phyloP scores from a whole-genome alignment of 1,284 basidiomycete species.

The Uromyces viciae-fabae region DNA sequence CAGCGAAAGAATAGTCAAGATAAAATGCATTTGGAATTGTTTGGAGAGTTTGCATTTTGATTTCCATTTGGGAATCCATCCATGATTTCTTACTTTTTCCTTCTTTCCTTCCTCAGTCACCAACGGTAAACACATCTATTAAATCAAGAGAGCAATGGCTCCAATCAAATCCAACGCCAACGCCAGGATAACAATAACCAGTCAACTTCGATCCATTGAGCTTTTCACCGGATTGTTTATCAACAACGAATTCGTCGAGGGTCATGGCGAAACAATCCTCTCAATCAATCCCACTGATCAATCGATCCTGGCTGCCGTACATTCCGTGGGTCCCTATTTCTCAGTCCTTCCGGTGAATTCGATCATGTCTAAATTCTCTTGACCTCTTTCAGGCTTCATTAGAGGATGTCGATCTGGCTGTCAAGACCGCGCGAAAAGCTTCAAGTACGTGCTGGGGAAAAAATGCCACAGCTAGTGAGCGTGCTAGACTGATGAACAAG shows the following conservation, averaged over 20 bases:
- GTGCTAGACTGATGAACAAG: constrained; percentile 45
- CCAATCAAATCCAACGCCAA: constrained; percentile 4
- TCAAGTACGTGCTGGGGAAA: constrained; percentile 46
- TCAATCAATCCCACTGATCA: constrained; percentile 46
- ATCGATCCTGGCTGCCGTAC: constrained; percentile 27
- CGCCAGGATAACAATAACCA: constrained; percentile 15
- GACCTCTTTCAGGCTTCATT: constrained; percentile 25
- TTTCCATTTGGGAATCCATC: too few relatives aligned
- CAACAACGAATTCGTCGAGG: constrained; percentile 47
- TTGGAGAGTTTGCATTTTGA: too few relatives aligned
- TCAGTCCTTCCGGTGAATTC: background rate
- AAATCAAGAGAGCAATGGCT: too few relatives aligned
- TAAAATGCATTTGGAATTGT: too few relatives aligned
- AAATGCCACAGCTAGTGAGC: constrained; percentile 38
- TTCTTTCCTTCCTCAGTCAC: too few relatives aligned
- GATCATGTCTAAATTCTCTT: constrained; percentile 25
- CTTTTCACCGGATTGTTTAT: constrained; percentile 47
- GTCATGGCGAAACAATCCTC: constrained; percentile 44
- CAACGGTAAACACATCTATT: too few relatives aligned
- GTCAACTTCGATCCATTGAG: constrained; percentile 20
- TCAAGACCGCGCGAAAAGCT: constrained; percentile 45
- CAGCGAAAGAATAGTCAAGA: too few relatives aligned
- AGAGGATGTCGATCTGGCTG: constrained; percentile 46
- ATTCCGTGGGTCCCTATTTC: constrained; percentile 26
- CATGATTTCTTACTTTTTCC: too few relatives aligned